Percentiles rank a stretch among this genome's conserved stretches.
These are phyloP conservation scores for Linaria vulgaris DNA, from an alignment of 257 asterid genomes.

Conservation along the genomic window DNA sequence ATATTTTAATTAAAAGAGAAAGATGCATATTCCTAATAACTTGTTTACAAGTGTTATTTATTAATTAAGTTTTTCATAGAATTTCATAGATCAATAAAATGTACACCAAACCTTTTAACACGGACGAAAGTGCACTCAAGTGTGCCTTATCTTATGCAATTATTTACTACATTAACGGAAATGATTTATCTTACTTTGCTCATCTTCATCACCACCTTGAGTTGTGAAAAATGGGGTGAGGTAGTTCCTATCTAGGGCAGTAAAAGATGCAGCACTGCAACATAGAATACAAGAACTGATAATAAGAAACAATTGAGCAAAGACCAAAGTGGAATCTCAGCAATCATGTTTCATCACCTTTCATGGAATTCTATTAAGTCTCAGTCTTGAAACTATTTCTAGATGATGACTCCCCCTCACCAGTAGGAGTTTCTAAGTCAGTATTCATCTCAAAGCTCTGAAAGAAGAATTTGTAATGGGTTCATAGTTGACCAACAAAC, in stretches of 20 bases:
- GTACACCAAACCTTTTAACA: too few species aligned
- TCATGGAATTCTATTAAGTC: slow-evolving; percentile 80
- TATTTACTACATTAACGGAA: background rate
- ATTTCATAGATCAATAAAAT: too few species aligned
- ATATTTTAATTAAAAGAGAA: too few species aligned
- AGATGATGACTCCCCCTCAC: slow-evolving; percentile 78
- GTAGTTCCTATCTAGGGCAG: slow-evolving; percentile 89
- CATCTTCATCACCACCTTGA: slow-evolving; percentile 86
- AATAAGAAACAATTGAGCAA: slow-evolving; percentile 13
- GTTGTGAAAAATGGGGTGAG: slow-evolving; percentile 94
- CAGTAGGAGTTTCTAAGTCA: slow-evolving; percentile 74
- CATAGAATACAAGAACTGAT: slow-evolving; percentile 28
- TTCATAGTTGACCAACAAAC: background rate
- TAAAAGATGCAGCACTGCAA: slow-evolving; percentile 85
- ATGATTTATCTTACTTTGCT: slow-evolving; percentile 51
- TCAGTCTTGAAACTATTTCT: slow-evolving; percentile 90
- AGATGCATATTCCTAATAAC: too few species aligned
- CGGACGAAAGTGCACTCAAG: too few species aligned
- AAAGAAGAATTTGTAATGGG: slow-evolving; percentile 17
- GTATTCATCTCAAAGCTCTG: slow-evolving; percentile 72
- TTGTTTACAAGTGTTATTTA: too few species aligned
- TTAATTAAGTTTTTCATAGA: too few species aligned
- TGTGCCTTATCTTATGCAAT: too few species aligned
- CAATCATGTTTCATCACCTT: slow-evolving; percentile 43
- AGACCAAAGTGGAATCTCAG: background rate